Evolutionary conservation across 2,329 filamentous ascomycete species (phyloP), one percentile per base, ranked within the genome.

Genomic region (Colletotrichum spinosum): DNA sequence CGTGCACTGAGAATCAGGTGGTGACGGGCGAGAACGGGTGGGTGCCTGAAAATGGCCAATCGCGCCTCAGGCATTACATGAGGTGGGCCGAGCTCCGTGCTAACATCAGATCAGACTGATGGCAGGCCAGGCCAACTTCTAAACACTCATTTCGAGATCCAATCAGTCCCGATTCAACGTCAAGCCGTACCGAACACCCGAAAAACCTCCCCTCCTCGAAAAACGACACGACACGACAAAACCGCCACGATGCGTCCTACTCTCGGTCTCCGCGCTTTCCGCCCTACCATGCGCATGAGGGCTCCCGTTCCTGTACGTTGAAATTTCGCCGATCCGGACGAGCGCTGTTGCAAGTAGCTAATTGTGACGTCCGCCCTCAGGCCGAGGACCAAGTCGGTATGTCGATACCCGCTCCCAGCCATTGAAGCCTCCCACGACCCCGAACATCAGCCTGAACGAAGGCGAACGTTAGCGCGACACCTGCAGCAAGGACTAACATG

Each of bases 241-340:
- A n/a, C 37, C 52, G 63, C n/a, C 82, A 86, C 79, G 67, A 92
- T 92, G 90, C 87, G 85, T 78, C 82, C 89, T 76, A 88, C 90
- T 75, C 83, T 84, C 73, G 81, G 86, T 76, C 80, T 93, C 75
- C 84, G 86, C 75, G 90, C 91, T 86, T 86, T 89, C 78, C 87
- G 84, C 79, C 87, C 87, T 71, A 88, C 88, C 70, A 80, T 81
- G 78, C 86, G 87, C 81, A 85, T 90, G 86, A 86, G 90, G 85
- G 83, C 83, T 78, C 88, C 91, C 72, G 80, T 92, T 75, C 92
- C 92, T 74, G 93, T 95, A 84, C 83, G 90, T 84, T 71, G 67
- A 56, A 44, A 60, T 35, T 58, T 55, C 60, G 54, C 64, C 45
- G 60, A 37, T 11, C 45, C 54, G 55, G 51, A 67, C 55, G 39